Percentiles rank a stretch among this genome's conserved stretches.
These are phyloP conservation scores for Leccinellum albellum DNA, from an alignment of 768 basidiomycete genomes.

Conservation along the genomic window DNA sequence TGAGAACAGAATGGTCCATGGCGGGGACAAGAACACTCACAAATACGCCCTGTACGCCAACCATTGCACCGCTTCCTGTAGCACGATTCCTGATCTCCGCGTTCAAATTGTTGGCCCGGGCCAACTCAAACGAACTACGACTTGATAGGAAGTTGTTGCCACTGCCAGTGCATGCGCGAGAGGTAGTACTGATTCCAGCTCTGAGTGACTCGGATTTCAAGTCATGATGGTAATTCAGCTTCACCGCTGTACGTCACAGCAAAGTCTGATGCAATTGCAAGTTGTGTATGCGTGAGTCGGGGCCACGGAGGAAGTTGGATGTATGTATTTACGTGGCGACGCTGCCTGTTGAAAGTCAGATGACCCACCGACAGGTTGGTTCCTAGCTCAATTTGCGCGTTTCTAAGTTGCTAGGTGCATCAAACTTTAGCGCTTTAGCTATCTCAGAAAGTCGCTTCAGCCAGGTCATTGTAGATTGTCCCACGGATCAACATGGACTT, in stretches of 20 bases:
- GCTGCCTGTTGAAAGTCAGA: too few species aligned
- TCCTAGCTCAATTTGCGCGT: conserved; percentile 20
- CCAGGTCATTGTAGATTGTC: background rate
- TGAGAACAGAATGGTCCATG: conserved; percentile 4
- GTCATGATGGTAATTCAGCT: too few species aligned
- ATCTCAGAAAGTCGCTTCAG: background rate
- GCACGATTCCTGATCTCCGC: conserved; percentile 94
- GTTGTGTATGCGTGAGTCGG: too few species aligned
- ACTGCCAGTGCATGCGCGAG: conserved; percentile 63
- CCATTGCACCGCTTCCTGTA: too few species aligned
- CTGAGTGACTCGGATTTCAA: too few species aligned
- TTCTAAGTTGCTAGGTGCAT: background rate
- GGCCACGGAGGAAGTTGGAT: too few species aligned
- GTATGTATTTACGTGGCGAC: background rate
- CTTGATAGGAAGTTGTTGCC: conserved; percentile 94
- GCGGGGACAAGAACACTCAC: conserved; percentile 19
- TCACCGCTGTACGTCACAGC: too few species aligned
- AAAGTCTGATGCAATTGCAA: too few species aligned
- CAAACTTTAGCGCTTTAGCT: too few species aligned
- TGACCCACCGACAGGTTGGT: too few species aligned
- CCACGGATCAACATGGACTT: background rate
- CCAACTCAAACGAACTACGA: conserved; percentile 90
- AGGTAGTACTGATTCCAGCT: too few species aligned
- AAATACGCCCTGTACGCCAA: conserved; percentile 94
- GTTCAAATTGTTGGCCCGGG: conserved; percentile 94